phyloP scores from a whole-genome alignment of 2,329 filamentous ascomycete species.

The Graphilbum fragrans region DNA sequence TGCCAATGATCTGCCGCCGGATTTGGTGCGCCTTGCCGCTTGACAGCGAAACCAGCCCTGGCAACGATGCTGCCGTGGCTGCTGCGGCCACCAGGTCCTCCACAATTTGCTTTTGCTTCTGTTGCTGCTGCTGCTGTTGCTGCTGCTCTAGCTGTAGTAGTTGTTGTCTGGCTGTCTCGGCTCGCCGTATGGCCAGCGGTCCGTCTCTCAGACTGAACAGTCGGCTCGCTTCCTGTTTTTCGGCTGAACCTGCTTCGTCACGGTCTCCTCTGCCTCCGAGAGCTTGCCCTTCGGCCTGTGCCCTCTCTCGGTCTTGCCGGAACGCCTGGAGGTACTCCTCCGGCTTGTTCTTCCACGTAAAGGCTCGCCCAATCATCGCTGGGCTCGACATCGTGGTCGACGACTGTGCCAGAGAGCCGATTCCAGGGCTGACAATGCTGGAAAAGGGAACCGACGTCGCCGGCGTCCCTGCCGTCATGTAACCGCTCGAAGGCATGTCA shows the following conservation, averaged over 20 bases:
- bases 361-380: constrained; percentile 33
- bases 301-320: constrained; percentile 18
- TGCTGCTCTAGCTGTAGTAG: neutral
- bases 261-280: constrained; percentile 1
- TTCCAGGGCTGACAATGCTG: neutral
- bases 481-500: constrained; percentile 22
- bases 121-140: neutral
- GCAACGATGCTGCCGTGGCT: neutral
- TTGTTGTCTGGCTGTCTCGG: too few relatives aligned
- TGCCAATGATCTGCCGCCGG: constrained; percentile 26
- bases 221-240: neutral
- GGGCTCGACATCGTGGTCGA: constrained; percentile 22
- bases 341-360: constrained; percentile 53
- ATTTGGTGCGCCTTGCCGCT: constrained; percentile 24
- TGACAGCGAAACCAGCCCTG: neutral
- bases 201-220: neutral
- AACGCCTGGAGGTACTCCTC: constrained; percentile 40
- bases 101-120: neutral
- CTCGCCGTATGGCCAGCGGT: too few relatives aligned
- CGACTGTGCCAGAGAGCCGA: constrained; percentile 24
- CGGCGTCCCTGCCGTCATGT: constrained; percentile 14
- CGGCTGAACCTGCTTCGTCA: constrained; percentile 1
- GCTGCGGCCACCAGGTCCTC: constrained; percentile 7
- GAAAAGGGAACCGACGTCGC: constrained; percentile 15
- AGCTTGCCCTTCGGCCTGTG: constrained; percentile 2